These are phyloP conservation scores for Pythium utonaiense DNA, from an alignment of 352 stramenopile species.

Conservation along the genomic window DNA sequence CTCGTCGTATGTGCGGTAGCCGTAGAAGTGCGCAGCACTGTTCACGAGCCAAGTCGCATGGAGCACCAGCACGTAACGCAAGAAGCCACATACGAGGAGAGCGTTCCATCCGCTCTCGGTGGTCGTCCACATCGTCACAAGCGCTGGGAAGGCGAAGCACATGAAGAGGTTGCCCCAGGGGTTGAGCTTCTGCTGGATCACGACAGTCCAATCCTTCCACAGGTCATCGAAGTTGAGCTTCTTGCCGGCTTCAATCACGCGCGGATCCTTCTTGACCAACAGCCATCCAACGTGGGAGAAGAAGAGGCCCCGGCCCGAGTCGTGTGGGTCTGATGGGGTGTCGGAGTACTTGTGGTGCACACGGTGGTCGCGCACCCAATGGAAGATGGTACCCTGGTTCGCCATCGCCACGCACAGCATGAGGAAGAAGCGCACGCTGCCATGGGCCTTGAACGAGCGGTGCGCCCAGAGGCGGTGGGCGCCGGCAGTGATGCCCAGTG, in stretches of 20 bases:
- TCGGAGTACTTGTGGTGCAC: constrained; percentile 99
- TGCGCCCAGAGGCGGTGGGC: constrained; percentile 98
- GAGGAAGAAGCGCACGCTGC: constrained; percentile 90
- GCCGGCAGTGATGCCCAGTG: constrained; percentile 97
- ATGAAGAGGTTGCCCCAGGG: constrained; percentile 98
- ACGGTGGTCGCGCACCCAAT: constrained; percentile 97
- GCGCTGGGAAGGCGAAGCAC: constrained; percentile 95
- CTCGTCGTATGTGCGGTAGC: constrained; percentile 96
- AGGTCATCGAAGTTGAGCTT: constrained; percentile 98
- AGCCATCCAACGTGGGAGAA: constrained; percentile 99
- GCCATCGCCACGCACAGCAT: constrained; percentile 98
- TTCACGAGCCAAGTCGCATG: constrained; percentile 99
- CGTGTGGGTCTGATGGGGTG: constrained; percentile 91
- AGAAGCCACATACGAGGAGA: constrained; percentile 94
- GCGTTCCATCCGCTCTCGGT: constrained; percentile 94
- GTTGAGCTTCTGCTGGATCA: constrained; percentile 96
- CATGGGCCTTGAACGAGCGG: constrained; percentile 93
- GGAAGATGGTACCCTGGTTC: constrained; percentile 98
- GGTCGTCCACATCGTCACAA: constrained; percentile 84
- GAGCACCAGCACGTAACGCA: constrained; percentile 93
- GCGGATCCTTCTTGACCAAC: constrained; percentile 96
- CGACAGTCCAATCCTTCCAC: constrained; percentile 92
- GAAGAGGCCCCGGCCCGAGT: constrained; percentile 97
- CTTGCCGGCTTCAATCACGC: constrained; percentile 83
- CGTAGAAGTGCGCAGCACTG: constrained; percentile 96